These are phyloP conservation scores for Eutrema japonicum DNA, from an alignment of 345 rosid genomes.

Conservation along the genomic window DNA sequence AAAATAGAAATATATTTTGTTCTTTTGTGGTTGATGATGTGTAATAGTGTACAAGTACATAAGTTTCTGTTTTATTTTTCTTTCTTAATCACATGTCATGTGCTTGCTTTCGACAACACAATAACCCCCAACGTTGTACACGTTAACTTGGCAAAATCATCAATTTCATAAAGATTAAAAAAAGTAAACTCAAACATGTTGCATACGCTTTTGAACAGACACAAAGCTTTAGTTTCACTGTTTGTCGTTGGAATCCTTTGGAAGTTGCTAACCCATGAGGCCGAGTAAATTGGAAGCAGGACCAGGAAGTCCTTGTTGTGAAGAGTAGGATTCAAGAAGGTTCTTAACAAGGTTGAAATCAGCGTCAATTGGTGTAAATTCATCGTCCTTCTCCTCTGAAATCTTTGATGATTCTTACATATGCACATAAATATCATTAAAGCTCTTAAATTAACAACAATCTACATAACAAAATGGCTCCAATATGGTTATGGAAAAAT, in stretches of 20 bases:
- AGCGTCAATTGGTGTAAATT: conserved; percentile 73
- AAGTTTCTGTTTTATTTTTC: too few species aligned
- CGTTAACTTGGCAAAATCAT: too few species aligned
- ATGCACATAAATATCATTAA: not conserved
- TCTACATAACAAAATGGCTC: not conserved
- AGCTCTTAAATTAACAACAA: not conserved
- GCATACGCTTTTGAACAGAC: not conserved
- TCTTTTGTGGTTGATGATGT: too few species aligned
- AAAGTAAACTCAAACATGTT: too few species aligned
- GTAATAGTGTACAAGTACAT: too few species aligned
- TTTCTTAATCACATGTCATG: too few species aligned
- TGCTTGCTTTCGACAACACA: too few species aligned
- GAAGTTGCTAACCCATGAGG: conserved; percentile 81
- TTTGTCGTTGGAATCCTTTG: conserved; percentile 55
- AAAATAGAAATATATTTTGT: too few species aligned
- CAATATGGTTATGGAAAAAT: not conserved
- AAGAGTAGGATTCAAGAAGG: conserved; percentile 77
- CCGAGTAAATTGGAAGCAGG: conserved; percentile 90
- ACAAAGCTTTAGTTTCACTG: conserved; percentile 11
- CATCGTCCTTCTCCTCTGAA: conserved; percentile 59
- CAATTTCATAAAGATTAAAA: too few species aligned
- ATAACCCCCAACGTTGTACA: too few species aligned
- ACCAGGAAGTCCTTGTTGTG: conserved; percentile 94
- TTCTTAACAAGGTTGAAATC: conserved; percentile 88
- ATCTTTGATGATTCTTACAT: conserved; percentile 64